phyloP scores from a whole-genome alignment of 2,329 filamentous ascomycete genomes.

The Curvularia verruculosa region DNA sequence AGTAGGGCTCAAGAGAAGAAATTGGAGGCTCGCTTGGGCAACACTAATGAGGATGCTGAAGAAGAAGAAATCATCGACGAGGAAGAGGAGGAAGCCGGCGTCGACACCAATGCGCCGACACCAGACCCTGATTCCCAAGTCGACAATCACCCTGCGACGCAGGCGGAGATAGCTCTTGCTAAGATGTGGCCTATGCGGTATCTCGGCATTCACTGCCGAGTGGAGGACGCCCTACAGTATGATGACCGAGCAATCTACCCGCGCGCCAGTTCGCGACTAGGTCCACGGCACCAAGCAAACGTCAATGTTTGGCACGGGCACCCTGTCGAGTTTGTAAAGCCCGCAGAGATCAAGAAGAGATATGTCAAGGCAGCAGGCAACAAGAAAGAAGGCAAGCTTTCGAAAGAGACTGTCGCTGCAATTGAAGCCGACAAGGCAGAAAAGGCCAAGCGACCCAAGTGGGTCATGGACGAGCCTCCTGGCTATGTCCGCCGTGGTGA shows the following conservation, averaged over 20 bases:
- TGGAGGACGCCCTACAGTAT: slow-evolving; percentile 94
- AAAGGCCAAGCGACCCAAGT: slow-evolving; percentile 83
- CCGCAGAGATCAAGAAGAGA: slow-evolving; percentile 81
- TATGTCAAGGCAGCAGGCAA: slow-evolving; percentile 65
- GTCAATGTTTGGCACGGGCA: slow-evolving; percentile 84
- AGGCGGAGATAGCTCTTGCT: slow-evolving; percentile 88
- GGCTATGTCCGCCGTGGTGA: slow-evolving; percentile 87
- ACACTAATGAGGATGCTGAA: slow-evolving; percentile 59
- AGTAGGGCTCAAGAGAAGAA: slow-evolving; percentile 94
- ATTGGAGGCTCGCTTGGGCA: slow-evolving; percentile 77
- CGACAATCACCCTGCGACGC: slow-evolving; percentile 69
- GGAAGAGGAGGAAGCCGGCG: slow-evolving; percentile 70
- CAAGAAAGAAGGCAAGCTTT: slow-evolving; percentile 77
- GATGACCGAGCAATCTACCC: slow-evolving; percentile 94
- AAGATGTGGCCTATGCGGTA: slow-evolving; percentile 97
- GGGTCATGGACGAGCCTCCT: slow-evolving; percentile 87
- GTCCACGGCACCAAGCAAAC: slow-evolving; percentile 87
- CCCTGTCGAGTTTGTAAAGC: slow-evolving; percentile 88
- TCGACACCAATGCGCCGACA: slow-evolving; percentile 66
- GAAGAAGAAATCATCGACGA: slow-evolving; percentile 70
- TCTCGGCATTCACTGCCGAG: slow-evolving; percentile 90
- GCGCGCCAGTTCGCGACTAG: slow-evolving; percentile 88
- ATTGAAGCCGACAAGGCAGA: slow-evolving; percentile 81
- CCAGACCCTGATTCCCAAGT: slow-evolving; percentile 58
- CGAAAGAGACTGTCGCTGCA: slow-evolving; percentile 79